These are phyloP conservation scores for Taphrina wiesneri DNA, from an alignment of 1,139 yeast genomes.

Conservation along the genomic window DNA sequence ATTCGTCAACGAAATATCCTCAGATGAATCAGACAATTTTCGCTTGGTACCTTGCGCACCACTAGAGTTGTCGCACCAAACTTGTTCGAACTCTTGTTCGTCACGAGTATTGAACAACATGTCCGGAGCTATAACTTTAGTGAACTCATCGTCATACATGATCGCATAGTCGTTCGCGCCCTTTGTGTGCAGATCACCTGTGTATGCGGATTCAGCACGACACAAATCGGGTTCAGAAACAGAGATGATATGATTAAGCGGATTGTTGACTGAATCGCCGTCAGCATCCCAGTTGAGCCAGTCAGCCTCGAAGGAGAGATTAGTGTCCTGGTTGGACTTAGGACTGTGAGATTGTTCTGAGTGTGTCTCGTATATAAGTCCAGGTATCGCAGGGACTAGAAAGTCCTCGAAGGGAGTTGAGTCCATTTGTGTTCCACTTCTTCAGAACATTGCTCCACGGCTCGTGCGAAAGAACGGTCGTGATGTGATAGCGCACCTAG, in stretches of 20 bases:
- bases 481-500: no score
- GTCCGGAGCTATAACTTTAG: not conserved
- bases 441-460: no score
- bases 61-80: not conserved
- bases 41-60: not conserved
- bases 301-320: not conserved
- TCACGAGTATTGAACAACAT: not conserved
- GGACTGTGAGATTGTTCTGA: slow-evolving; percentile 25
- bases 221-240: not conserved
- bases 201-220: not conserved
- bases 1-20: not conserved
- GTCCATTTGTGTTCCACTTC: no score
- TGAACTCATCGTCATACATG: not conserved
- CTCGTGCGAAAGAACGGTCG: no score
- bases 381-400: not conserved
- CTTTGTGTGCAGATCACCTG: not conserved
- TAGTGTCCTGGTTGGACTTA: not conserved
- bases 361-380: slow-evolving; percentile 11
- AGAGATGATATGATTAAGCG: not conserved
- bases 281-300: slow-evolving; percentile 4
- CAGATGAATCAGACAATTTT: slow-evolving; percentile 2
- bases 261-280: not conserved
- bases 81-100: not conserved
- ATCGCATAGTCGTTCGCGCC: not conserved
- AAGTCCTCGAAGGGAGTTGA: slow-evolving; percentile 5